phyloP scores from a whole-genome alignment of 345 rosid species.

The Sonneratia caseolaris region DNA sequence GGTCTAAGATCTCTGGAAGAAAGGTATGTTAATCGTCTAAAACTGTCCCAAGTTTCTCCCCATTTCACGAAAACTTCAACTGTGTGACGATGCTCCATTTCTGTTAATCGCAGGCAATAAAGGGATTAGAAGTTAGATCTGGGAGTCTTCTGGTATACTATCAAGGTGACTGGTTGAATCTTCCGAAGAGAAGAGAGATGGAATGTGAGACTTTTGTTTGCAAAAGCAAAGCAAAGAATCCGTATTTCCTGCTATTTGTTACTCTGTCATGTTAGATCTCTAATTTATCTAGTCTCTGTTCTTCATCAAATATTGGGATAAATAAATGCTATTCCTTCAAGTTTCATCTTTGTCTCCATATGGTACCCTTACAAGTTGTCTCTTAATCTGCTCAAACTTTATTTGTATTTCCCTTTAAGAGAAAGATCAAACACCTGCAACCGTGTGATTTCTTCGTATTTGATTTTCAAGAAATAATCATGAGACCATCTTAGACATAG shows the following conservation, averaged over 20 bases:
- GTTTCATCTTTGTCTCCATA: not conserved
- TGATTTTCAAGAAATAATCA: not conserved
- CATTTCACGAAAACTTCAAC: not conserved
- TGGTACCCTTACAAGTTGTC: not conserved
- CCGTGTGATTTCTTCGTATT: not conserved
- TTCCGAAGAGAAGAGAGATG: not conserved
- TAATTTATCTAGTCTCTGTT: not conserved
- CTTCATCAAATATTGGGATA: not conserved
- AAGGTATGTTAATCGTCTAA: not conserved
- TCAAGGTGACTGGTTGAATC: conserved; percentile 1
- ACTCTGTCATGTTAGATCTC: not conserved
- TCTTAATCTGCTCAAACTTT: not conserved
- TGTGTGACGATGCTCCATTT: not conserved
- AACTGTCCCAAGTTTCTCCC: not conserved
- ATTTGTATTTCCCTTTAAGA: not conserved
- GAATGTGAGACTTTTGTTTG: not conserved
- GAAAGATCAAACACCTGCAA: not conserved
- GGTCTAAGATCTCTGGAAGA: conserved; percentile 12
- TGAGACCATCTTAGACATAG: conserved; percentile 1
- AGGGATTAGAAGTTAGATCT: not conserved
- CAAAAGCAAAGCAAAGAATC: not conserved
- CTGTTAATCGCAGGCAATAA: conserved; percentile 1
- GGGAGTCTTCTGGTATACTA: not conserved
- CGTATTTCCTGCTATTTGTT: not conserved
- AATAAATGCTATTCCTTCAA: not conserved